Percentiles rank a stretch among this genome's conserved stretches.
These are phyloP conservation scores for Rhizophora apiculata DNA, from an alignment of 345 rosid species.

Conservation along the genomic window DNA sequence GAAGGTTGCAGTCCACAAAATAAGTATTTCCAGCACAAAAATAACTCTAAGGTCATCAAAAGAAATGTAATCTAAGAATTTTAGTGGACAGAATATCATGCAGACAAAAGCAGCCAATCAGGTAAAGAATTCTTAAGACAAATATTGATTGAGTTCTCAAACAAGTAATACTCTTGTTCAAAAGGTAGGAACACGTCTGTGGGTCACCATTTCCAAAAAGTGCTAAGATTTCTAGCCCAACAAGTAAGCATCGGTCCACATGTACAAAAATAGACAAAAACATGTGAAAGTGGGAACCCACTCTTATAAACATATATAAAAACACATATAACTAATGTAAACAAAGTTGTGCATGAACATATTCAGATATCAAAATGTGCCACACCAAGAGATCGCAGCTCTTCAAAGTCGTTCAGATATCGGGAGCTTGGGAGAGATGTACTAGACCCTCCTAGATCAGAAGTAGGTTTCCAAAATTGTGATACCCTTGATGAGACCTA, in stretches of 20 bases:
- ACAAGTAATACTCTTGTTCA: background rate
- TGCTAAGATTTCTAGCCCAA: too few species aligned
- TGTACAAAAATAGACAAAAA: background rate
- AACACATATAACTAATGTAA: background rate
- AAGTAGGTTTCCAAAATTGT: conserved; percentile 81
- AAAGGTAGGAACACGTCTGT: too few species aligned
- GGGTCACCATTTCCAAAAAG: too few species aligned
- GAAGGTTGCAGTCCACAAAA: background rate
- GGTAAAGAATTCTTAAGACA: background rate
- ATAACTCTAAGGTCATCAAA: background rate
- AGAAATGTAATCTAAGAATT: background rate
- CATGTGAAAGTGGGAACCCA: background rate
- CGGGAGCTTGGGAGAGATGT: conserved; percentile 67
- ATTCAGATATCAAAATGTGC: background rate
- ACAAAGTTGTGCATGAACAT: background rate
- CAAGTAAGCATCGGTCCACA: background rate
- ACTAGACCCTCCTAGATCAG: conserved; percentile 50
- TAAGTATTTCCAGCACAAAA: too few species aligned
- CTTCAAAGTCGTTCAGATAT: conserved; percentile 92
- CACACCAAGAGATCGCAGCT: conserved; percentile 84
- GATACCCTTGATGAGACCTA: conserved; percentile 72
- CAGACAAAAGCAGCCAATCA: background rate
- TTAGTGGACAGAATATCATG: background rate
- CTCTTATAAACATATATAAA: background rate
- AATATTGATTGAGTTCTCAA: background rate